Conservation (phyloP, 257 asterid species). For the Euphrasia confusa region DNA sequence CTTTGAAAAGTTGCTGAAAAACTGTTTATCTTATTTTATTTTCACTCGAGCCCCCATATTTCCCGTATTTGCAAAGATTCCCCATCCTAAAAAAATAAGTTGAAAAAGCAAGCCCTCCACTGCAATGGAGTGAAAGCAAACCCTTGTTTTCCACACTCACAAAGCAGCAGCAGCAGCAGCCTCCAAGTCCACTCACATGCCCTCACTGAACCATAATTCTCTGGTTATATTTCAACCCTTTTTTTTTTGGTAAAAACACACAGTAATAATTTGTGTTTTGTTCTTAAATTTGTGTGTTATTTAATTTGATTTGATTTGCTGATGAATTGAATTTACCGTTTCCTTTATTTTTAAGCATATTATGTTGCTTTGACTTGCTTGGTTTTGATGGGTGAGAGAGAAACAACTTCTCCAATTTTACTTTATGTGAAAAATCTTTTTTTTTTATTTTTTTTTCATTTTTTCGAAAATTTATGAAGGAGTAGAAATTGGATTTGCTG, state of each 20-base stretch:
- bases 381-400: not conserved
- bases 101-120: not conserved
- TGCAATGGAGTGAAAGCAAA: not conserved
- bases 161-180: not conserved
- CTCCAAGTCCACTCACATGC: not conserved
- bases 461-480: not conserved
- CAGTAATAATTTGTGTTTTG: no score
- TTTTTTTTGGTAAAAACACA: no score
- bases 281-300: not conserved
- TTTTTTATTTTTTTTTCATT: not conserved
- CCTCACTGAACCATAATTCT: not conserved
- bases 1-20: not conserved
- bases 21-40: not conserved
- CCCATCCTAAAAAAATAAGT: not conserved
- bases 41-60: not conserved
- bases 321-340: not conserved
- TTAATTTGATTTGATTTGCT: not conserved
- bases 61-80: conserved; percentile 4
- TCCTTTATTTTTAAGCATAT: not conserved
- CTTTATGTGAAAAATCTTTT: not conserved
- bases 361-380: not conserved
- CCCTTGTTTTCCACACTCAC: not conserved
- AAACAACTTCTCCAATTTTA: not conserved
- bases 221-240: not conserved
- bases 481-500: not conserved